phyloP scores from a whole-genome alignment of 2,329 filamentous ascomycete species.

The Trichoderma brevicompactum region DNA sequence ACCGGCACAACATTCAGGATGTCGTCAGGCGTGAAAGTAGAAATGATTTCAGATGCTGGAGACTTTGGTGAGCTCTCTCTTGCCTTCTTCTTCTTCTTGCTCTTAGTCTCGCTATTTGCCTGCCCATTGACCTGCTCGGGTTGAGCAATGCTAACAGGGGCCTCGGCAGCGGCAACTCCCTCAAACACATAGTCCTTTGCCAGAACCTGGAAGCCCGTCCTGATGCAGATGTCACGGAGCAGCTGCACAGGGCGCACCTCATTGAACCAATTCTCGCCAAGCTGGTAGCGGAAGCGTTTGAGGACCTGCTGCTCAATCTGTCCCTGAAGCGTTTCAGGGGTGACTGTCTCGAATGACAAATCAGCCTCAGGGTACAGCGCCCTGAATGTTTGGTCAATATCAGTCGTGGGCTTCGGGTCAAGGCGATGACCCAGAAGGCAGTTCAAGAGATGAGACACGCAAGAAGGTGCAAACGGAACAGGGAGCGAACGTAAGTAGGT shows the following conservation, averaged over 20 bases:
- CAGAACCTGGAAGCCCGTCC: constrained; percentile 86
- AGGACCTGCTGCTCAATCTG: constrained; percentile 74
- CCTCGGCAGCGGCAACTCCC: constrained; percentile 33
- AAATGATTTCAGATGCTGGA: constrained; percentile 46
- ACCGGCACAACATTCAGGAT: constrained; percentile 92
- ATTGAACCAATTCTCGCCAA: constrained; percentile 70
- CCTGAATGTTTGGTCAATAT: constrained; percentile 75
- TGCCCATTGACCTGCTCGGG: constrained; percentile 48
- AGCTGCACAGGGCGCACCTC: constrained; percentile 77
- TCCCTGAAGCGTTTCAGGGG: constrained; percentile 69
- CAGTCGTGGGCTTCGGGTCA: constrained; percentile 77
- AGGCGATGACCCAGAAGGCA: constrained; percentile 80
- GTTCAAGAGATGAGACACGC: constrained; percentile 86
- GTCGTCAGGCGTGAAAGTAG: constrained; percentile 77
- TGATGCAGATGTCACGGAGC: constrained; percentile 85
- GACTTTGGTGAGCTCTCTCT: constrained; percentile 59
- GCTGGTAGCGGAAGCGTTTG: constrained; percentile 75
- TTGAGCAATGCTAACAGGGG: constrained; percentile 38
- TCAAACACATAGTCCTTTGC: constrained; percentile 61
- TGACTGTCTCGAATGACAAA: constrained; percentile 78
- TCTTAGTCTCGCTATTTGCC: constrained; percentile 52
- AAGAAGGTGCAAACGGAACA: constrained; percentile 76
- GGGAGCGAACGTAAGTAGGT: constrained; percentile 80
- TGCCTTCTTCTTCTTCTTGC: constrained; percentile 62
- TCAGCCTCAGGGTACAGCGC: constrained; percentile 80